Conservation (phyloP, 345 rosid species). For the Capsella bursapastoris region DNA sequence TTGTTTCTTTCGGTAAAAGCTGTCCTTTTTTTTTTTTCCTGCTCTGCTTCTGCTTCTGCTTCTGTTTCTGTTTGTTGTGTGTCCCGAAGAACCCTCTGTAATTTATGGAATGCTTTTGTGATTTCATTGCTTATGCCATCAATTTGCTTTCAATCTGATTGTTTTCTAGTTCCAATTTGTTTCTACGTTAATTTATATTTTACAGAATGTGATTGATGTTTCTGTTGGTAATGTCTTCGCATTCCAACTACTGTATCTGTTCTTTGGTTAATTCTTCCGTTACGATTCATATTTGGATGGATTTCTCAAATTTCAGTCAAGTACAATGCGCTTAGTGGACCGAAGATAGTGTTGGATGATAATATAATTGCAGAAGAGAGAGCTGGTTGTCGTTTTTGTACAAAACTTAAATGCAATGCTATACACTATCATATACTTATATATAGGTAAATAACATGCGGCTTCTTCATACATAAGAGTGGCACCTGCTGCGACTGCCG, state of each 20-base stretch:
- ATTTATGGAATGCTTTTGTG: slow-evolving; percentile 20
- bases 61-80: slow-evolving; percentile 27
- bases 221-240: neutral
- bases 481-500: slow-evolving; percentile 11
- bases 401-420: slow-evolving; percentile 35
- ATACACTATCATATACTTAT: slow-evolving; percentile 37
- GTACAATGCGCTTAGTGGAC: neutral
- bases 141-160: slow-evolving; percentile 15
- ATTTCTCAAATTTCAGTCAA: no score
- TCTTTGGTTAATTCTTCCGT: neutral
- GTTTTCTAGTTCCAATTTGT: neutral
- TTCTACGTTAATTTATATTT: neutral
- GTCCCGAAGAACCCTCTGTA: slow-evolving; percentile 11
- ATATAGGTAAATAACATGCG: slow-evolving; percentile 13
- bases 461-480: neutral
- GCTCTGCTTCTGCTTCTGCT: slow-evolving; percentile 30
- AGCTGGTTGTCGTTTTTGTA: slow-evolving; percentile 21
- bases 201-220: neutral
- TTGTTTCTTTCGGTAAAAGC: slow-evolving; percentile 42
- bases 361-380: slow-evolving; percentile 3
- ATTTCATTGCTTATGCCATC: slow-evolving; percentile 23
- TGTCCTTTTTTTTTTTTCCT: slow-evolving; percentile 16
- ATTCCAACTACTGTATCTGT: neutral
- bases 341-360: slow-evolving; percentile 16
- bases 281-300: neutral